Conservation (phyloP, 495 filamentous ascomycete genomes). For the Peziza echinospora region DNA sequence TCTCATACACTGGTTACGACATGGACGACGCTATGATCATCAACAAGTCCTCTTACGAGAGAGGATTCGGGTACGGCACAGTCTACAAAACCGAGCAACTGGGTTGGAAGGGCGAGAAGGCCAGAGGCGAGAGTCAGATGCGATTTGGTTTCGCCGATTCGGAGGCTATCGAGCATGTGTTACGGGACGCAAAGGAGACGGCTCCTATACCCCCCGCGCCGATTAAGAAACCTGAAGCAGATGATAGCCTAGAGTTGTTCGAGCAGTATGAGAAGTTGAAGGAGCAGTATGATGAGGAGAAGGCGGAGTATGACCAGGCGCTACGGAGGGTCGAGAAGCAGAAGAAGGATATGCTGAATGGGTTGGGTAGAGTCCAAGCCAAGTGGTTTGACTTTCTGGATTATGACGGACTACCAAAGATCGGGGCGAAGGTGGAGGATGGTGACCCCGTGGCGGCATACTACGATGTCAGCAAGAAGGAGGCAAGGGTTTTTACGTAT, state of each 20-base stretch:
- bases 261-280: constrained; percentile 19
- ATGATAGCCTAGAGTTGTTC: neutral
- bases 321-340: neutral
- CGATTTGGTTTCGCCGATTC: constrained; percentile 16
- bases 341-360: constrained; percentile 3
- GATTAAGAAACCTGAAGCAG: constrained; percentile 62
- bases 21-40: constrained; percentile 99
- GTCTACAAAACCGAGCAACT: constrained; percentile 94
- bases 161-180: constrained; percentile 5
- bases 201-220: constrained; percentile 39
- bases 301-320: constrained; percentile 44
- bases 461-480: constrained; percentile 66
- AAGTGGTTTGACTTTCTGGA: constrained; percentile 49
- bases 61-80: constrained; percentile 88
- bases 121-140: constrained; percentile 24
- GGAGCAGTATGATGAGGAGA: constrained; percentile 4
- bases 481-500: constrained; percentile 72
- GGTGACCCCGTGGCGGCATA: constrained; percentile 72
- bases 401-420: constrained; percentile 60
- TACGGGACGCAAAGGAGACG: neutral
- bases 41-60: constrained; percentile 92
- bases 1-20: constrained; percentile 96
- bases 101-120: constrained; percentile 52
- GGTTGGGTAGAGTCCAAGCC: constrained; percentile 32
- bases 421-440: constrained; percentile 52